Conservation (phyloP, 768 basidiomycete species). For the Mycena polygramma region DNA sequence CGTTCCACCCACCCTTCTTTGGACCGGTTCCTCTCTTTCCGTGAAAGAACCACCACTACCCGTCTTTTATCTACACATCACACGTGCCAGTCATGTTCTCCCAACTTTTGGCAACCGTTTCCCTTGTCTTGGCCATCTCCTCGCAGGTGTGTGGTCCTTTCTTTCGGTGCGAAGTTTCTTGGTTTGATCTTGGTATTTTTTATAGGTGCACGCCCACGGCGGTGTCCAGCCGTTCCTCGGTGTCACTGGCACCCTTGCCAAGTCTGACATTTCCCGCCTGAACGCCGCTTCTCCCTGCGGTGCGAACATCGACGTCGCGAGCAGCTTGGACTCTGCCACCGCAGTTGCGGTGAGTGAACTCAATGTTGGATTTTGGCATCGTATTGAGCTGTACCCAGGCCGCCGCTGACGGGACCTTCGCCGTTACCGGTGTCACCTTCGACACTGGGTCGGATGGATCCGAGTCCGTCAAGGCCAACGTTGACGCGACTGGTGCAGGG, state of each 20-base stretch:
- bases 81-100: neutral
- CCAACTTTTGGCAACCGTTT: neutral
- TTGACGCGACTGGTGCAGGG: slow-evolving; percentile 21
- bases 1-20: neutral
- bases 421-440: slow-evolving; percentile 6
- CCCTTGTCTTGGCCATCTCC: too few relatives aligned
- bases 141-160: too few relatives aligned
- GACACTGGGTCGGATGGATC: slow-evolving; percentile 17
- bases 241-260: slow-evolving; percentile 2
- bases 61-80: neutral
- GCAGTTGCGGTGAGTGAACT: neutral
- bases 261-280: neutral
- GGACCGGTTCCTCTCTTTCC: slow-evolving; percentile 1
- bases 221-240: slow-evolving; percentile 3
- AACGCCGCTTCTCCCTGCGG: neutral
- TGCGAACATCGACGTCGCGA: neutral
- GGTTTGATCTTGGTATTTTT: too few relatives aligned
- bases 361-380: too few relatives aligned
- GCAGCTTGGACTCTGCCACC: slow-evolving; percentile 15
- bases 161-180: too few relatives aligned
- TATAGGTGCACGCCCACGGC: too few relatives aligned
- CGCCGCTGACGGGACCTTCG: neutral
- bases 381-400: neutral
- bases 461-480: neutral
- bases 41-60: too few relatives aligned